Evolutionary conservation across 345 rosid genomes (phyloP), one percentile per base, ranked within the genome.

Genomic region (Boechera stricta): DNA sequence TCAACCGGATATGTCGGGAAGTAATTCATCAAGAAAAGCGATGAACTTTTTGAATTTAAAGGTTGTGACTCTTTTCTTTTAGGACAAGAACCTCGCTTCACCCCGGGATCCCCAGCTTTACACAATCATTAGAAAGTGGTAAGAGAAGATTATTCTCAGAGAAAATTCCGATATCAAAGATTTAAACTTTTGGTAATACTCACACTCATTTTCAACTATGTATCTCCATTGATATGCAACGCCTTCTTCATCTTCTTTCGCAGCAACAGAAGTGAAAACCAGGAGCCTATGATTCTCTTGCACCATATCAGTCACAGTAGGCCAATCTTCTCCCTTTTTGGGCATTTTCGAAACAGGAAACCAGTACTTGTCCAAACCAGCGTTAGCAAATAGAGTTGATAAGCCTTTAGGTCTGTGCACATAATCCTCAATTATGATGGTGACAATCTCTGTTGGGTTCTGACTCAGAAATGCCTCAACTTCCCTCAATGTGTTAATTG

Each of bases 71-170:
- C 98, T 83, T 91, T 95, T 69, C 99, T 91, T 45, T 89, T 82
- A 0, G 97, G 96, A 55, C 99, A 95, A 3, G 96, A 92, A 70
- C 97, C 93, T 78, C 81, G 75, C 76, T 85, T 93, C 49, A 92
- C 86, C 49, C 98, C 98, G 5, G 98, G 99, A 83, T 95, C 94
- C 11, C 99, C 99, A 84, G 98, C 99, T 92, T 89, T 70, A 84
- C 41, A 67, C 36, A 66, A 82, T 24, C 45, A 73, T 79, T 80
- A 2, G 10, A 49, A 36, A 48, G 5, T 4, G 26, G 52, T 7
- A 58, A 18, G 35, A 78, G 16, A 59, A 58, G 47, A 36, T 69
- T 62, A 61, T 52, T 60, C 74, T 58, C 64, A 68, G 3, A 61
- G 64, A 41, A 38, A 56, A 16, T 48, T 31, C 4, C 0, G 0